Evolutionary conservation across 192 early-diverging fungal species (phyloP).

Genomic region (Coemansia sp.): DNA sequence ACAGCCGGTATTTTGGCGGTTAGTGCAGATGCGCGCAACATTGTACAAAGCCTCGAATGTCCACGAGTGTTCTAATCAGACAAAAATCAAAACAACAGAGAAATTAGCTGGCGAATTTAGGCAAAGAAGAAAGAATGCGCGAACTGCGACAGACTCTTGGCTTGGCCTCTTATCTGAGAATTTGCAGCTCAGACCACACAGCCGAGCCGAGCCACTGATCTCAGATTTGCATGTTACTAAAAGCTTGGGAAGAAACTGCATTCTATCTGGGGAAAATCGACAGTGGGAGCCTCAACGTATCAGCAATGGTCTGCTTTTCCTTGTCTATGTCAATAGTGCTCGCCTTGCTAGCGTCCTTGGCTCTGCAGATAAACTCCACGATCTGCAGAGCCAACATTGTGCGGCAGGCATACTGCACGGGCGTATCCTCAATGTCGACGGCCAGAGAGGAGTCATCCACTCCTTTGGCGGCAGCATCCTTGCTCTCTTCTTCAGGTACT

Average conservation of each 20-base stretch:
- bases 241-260: not conserved
- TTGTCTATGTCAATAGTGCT: constrained; percentile 12
- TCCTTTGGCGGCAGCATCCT: not conserved
- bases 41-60: not conserved
- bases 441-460: constrained; percentile 18
- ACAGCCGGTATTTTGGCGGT: constrained; percentile 5
- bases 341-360: not conserved
- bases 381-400: constrained; percentile 51
- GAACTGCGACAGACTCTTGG: no score
- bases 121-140: not conserved
- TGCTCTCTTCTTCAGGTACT: not conserved
- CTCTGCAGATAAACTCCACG: constrained; percentile 30
- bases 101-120: not conserved
- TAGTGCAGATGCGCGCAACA: constrained; percentile 29
- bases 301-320: constrained; percentile 33
- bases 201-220: not conserved
- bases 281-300: constrained; percentile 29
- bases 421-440: constrained; percentile 52
- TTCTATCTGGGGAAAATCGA: constrained; percentile 16
- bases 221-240: not conserved
- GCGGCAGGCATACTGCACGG: constrained; percentile 50
- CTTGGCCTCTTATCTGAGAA: not conserved
- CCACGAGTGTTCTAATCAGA: not conserved
- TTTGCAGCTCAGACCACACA: not conserved
- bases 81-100: not conserved